Evolutionary conservation across 1,139 yeast genomes (phyloP), one percentile per base, ranked within the genome.

Genomic region (Saccharomyces hybrid): DNA sequence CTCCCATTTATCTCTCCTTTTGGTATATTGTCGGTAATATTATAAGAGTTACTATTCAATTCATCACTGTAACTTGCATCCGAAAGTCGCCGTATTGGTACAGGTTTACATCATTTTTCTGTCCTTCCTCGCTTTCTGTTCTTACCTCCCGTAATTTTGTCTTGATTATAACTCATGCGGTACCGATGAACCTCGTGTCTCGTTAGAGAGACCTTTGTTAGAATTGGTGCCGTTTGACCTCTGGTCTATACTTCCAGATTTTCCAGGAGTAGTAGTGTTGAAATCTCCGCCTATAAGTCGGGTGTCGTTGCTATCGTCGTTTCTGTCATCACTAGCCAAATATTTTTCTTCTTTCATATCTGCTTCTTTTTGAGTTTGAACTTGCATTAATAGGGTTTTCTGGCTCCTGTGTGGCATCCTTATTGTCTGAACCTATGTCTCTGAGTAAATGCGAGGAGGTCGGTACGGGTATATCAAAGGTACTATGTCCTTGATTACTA

Each of bases 401-500:
- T 51, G 16, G 7, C 21, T 52, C 42, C 27, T 55, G 47, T 28
- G 28, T 11, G 48, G 49, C 14, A 16, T 14, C 34, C 9, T 48
- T 28, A 14, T 47, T 46, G 26, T 32, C 51, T 12, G 42, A 50
- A 6, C 7, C 44, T 34, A 14, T 34, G 41, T 21, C 31, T 3
- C 28, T 46, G 31, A 27, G 31, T 24, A 27, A 46, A 26, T 46
- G 31, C 6, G 48, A 46, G 7, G 53, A 28, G 2, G 56, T 47
- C 12, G 52, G 28, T 19, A 53, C 52, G 12, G 70, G 70, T 31
- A 68, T 64, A n/a, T 64, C 61, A 53, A 68, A 68, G 1, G 61
- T 58, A 48, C 65, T 65, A 50, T 64, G 61, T 1, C 71, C 71
- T 27, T 64, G 62, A 7, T 61, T 60, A 53, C 66, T 65, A 44